phyloP scores from a whole-genome alignment of 2,329 filamentous ascomycete genomes.

The Rhynchosporium secalis region DNA sequence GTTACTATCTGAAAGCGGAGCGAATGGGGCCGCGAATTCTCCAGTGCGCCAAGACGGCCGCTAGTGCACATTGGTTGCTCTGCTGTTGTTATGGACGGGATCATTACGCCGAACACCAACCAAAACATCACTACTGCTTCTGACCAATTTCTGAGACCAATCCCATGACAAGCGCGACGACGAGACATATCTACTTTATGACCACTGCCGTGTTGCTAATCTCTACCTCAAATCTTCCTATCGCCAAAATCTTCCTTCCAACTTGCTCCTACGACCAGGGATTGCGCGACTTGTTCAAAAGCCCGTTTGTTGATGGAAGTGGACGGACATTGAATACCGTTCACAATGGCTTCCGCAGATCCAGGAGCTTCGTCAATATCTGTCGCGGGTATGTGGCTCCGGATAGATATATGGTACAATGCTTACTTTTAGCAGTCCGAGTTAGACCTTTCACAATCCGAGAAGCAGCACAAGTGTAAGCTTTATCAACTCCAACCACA shows the following conservation, averaged over 20 bases:
- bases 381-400: slow-evolving; percentile 37
- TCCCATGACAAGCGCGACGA: slow-evolving; percentile 1
- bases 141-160: background rate
- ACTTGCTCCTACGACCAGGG: background rate
- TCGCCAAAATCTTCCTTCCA: background rate
- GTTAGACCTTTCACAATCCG: slow-evolving; percentile 77
- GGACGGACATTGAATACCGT: slow-evolving; percentile 14
- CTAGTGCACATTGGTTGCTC: background rate
- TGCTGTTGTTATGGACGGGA: too few relatives aligned
- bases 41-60: slow-evolving; percentile 8
- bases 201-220: background rate
- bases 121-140: slow-evolving; percentile 2
- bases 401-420: background rate
- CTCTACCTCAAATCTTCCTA: background rate
- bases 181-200: background rate
- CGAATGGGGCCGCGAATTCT: background rate
- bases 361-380: slow-evolving; percentile 41
- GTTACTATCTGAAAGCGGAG: background rate
- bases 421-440: slow-evolving; percentile 51
- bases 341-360: slow-evolving; percentile 32
- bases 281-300: slow-evolving; percentile 18
- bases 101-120: background rate
- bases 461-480: slow-evolving; percentile 87
- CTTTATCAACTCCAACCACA: slow-evolving; percentile 8
- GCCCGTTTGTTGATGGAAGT: slow-evolving; percentile 18